Evolutionary conservation across 176 grass and related monocot species (phyloP).

Genomic region (Rhynchospora pubera): DNA sequence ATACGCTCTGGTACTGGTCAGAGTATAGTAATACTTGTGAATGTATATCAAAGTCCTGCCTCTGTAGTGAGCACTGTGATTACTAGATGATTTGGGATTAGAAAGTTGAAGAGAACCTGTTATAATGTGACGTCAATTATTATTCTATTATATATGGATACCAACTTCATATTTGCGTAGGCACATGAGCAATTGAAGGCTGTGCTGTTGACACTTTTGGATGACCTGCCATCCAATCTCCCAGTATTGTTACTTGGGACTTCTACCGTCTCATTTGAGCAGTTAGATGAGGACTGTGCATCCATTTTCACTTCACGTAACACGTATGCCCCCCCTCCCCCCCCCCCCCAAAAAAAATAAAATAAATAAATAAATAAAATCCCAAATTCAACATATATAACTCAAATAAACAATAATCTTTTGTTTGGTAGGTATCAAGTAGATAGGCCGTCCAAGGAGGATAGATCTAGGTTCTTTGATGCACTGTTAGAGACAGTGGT

Average conservation of each 20-base stretch:
- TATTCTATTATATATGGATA: not conserved
- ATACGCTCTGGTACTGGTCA: not conserved
- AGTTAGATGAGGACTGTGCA: constrained; percentile 75
- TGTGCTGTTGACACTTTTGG: constrained; percentile 78
- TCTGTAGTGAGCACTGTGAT: not conserved
- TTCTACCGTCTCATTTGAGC: constrained; percentile 52
- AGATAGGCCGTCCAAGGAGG: constrained; percentile 63
- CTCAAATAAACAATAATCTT: constrained; percentile 13
- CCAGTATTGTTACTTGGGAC: constrained; percentile 88
- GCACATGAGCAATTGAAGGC: constrained; percentile 91
- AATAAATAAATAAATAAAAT: too few species aligned
- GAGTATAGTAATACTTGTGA: not conserved
- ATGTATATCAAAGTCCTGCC: not conserved
- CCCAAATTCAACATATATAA: not conserved
- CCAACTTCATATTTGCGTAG: constrained; percentile 38
- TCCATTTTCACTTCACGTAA: constrained; percentile 85
- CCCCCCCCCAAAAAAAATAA: too few species aligned
- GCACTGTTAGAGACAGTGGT: constrained; percentile 54
- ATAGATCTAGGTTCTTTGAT: constrained; percentile 65
- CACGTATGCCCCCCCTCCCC: constrained; percentile 29
- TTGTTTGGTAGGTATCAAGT: constrained; percentile 78
- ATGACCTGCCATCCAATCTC: constrained; percentile 87
- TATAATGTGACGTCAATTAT: not conserved
- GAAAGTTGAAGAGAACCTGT: not conserved
- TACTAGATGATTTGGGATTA: not conserved